Conservation (phyloP, 768 basidiomycete species). For the Mycena crocata region DNA sequence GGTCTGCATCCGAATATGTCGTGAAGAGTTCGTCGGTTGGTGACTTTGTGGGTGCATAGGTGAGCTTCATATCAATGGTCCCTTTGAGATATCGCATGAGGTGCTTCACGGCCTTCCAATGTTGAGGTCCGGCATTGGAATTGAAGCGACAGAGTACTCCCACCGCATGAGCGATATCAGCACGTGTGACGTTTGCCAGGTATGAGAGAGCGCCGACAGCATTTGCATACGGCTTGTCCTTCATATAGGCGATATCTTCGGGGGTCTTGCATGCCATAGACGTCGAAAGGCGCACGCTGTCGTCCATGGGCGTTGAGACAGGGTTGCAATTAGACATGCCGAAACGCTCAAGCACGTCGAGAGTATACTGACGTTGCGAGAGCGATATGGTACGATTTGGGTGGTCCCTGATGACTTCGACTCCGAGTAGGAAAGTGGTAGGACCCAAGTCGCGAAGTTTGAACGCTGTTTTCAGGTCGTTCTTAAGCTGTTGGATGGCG, state of each 20-base stretch:
- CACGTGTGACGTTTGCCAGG: constrained; percentile 4
- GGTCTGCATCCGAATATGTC: constrained; percentile 44
- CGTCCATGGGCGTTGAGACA: constrained; percentile 6
- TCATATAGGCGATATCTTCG: constrained; percentile 4
- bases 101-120: constrained; percentile 38
- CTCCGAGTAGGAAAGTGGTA: constrained; percentile 6
- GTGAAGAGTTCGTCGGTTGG: constrained; percentile 26
- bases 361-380: background rate
- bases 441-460: constrained; percentile 7
- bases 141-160: constrained; percentile 30
- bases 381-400: background rate
- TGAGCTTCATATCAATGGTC: constrained; percentile 19
- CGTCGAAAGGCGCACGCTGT: background rate
- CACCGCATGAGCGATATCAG: constrained; percentile 18
- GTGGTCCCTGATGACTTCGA: background rate
- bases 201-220: constrained; percentile 3
- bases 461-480: constrained; percentile 30
- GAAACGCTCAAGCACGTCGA: constrained; percentile 3
- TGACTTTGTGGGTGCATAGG: background rate
- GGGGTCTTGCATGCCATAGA: background rate
- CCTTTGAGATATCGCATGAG: constrained; percentile 34
- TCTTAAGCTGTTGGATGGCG: constrained; percentile 36
- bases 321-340: background rate
- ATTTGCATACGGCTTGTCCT: constrained; percentile 7
- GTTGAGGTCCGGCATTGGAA: constrained; percentile 29